These are phyloP conservation scores for Talaromyces stipitatus DNA, from an alignment of 495 filamentous ascomycete genomes.

Conservation along the genomic window DNA sequence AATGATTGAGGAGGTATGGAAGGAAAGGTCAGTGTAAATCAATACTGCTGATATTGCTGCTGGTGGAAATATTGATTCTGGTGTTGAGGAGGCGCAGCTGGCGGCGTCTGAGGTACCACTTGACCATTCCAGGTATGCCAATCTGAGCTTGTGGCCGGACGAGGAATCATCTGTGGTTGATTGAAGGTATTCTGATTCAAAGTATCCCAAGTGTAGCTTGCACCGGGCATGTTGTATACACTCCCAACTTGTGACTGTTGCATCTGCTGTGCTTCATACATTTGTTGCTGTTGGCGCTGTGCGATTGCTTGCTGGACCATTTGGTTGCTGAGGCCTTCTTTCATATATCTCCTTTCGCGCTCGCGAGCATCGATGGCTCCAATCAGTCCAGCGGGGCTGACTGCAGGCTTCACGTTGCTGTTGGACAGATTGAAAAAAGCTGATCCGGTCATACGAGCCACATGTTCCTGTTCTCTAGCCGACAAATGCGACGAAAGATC, in stretches of 20 bases:
- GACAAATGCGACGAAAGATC: slow-evolving; percentile 66
- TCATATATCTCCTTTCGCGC: slow-evolving; percentile 64
- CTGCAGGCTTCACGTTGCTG: slow-evolving; percentile 38
- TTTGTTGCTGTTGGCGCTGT: slow-evolving; percentile 58
- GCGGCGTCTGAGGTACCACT: background rate
- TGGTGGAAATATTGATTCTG: slow-evolving; percentile 1
- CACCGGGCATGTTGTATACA: slow-evolving; percentile 33
- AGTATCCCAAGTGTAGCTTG: slow-evolving; percentile 38
- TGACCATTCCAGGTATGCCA: slow-evolving; percentile 1
- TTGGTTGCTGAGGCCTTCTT: slow-evolving; percentile 59
- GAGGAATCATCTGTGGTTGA: background rate
- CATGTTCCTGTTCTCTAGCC: slow-evolving; percentile 89
- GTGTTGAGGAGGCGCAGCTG: background rate
- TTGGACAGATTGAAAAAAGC: slow-evolving; percentile 67
- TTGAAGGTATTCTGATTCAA: slow-evolving; percentile 25
- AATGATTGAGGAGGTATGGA: background rate
- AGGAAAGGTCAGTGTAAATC: background rate
- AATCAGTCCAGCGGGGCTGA: slow-evolving; percentile 55
- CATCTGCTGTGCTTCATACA: slow-evolving; percentile 27
- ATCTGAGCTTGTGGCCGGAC: background rate
- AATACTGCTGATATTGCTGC: background rate
- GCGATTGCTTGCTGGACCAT: slow-evolving; percentile 75
- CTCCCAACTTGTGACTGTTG: slow-evolving; percentile 14
- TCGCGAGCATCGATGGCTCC: slow-evolving; percentile 71
- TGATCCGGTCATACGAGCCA: slow-evolving; percentile 78